Evolutionary conservation across 2,329 filamentous ascomycete genomes (phyloP).

Genomic region (Diaporthe aspalathi): DNA sequence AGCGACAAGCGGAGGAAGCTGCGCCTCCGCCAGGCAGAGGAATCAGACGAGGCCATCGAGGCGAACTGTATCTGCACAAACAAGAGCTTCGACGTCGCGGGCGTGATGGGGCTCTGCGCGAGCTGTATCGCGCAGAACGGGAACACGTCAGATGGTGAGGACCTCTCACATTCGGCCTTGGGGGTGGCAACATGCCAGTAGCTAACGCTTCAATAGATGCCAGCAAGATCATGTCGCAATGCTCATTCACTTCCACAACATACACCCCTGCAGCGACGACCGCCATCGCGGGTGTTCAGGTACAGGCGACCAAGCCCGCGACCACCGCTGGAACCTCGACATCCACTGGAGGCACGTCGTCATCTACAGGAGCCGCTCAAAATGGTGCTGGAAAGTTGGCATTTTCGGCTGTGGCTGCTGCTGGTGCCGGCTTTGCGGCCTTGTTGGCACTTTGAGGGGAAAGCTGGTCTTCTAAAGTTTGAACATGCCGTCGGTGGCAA

Average conservation of each 20-base stretch:
- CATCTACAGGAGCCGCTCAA: not conserved
- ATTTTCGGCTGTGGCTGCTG: not conserved
- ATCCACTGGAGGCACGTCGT: not conserved
- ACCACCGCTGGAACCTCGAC: not conserved
- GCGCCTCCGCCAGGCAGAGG: conserved; percentile 1
- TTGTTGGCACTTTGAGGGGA: not conserved
- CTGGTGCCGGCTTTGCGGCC: not conserved
- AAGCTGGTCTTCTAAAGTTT: not conserved
- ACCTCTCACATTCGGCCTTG: too few relatives aligned
- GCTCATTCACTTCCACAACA: conserved; percentile 2
- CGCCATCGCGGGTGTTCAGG: not conserved
- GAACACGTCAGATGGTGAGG: not conserved
- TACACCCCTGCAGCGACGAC: not conserved
- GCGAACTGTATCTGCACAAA: conserved; percentile 7
- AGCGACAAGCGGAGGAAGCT: not conserved
- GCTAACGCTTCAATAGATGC: not conserved
- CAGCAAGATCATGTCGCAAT: conserved; percentile 19
- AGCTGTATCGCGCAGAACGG: conserved; percentile 7
- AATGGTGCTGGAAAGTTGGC: not conserved
- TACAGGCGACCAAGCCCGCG: conserved; percentile 1
- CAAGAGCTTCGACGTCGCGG: conserved; percentile 4
- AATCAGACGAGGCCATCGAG: not conserved
- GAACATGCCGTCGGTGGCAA: too few relatives aligned
- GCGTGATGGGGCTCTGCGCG: conserved; percentile 6
- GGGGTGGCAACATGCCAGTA: not conserved